These are phyloP conservation scores for Colletotrichum orbiculare DNA, from an alignment of 2,329 filamentous ascomycete genomes.

Conservation along the genomic window DNA sequence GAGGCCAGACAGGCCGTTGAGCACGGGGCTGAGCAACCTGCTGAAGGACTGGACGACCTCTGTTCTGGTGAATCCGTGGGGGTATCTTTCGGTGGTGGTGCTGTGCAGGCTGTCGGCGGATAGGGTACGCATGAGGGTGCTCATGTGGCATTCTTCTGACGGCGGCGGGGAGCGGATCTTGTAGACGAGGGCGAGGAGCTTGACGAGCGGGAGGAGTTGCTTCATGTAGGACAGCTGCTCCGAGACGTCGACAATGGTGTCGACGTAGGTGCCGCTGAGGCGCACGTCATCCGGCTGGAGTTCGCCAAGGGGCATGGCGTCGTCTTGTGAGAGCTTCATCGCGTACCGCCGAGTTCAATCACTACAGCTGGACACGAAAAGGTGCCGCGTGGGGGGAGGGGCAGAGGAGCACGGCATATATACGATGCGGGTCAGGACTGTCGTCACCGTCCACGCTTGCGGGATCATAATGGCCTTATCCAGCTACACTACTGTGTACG, in stretches of 20 bases:
- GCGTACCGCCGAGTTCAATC: not conserved
- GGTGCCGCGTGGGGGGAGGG: not conserved
- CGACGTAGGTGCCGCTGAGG: constrained; percentile 37
- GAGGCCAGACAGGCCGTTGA: constrained; percentile 49
- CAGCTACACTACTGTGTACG: not conserved
- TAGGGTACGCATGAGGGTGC: constrained; percentile 47
- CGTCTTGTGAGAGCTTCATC: constrained; percentile 22
- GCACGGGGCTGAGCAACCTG: constrained; percentile 44
- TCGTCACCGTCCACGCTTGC: constrained; percentile 21
- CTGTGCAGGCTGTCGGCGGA: constrained; percentile 30
- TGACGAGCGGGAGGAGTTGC: constrained; percentile 46
- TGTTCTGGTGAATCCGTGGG: constrained; percentile 39
- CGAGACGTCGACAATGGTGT: constrained; percentile 46
- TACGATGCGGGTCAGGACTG: constrained; percentile 9
- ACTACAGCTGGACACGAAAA: not conserved
- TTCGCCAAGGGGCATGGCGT: constrained; percentile 20
- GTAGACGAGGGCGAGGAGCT: constrained; percentile 48
- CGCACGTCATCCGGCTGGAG: constrained; percentile 27
- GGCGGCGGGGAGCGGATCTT: constrained; percentile 42
- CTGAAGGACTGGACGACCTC: constrained; percentile 47
- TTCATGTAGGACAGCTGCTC: constrained; percentile 46
- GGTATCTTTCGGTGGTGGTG: constrained; percentile 26
- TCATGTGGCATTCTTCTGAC: constrained; percentile 44
- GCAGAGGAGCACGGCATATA: constrained; percentile 18
- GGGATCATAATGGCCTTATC: constrained; percentile 23